A percentile compares a stretch with the other conserved stretches of the same genome.
phyloP scores from a whole-genome alignment of 331 rosid species.

The Spiraea crenata region DNA sequence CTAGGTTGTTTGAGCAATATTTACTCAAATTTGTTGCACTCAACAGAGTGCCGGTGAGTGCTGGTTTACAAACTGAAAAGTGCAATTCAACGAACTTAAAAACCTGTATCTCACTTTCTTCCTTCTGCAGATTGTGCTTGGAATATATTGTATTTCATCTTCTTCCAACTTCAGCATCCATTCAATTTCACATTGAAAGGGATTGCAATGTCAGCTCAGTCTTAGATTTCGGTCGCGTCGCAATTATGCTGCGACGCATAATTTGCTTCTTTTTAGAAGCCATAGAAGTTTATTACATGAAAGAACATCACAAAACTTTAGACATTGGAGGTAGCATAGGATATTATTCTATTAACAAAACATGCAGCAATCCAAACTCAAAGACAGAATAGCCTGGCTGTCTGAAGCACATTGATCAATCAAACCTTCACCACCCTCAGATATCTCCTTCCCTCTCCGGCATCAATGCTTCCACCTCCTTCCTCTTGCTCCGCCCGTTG shows the following conservation, averaged over 20 bases:
- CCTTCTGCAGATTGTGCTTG: too few relatives aligned
- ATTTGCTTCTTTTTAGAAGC: not conserved
- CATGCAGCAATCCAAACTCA: not conserved
- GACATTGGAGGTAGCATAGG: not conserved
- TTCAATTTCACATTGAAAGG: not conserved
- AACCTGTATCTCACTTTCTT: too few relatives aligned
- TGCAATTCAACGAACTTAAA: not conserved
- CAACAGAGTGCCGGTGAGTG: not conserved
- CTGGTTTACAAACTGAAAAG: not conserved
- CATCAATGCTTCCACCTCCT: slow-evolving; percentile 1
- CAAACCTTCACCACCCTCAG: slow-evolving; percentile 21
- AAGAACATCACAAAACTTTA: not conserved
- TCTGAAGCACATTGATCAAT: slow-evolving; percentile 4
- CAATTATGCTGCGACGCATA: too few relatives aligned
- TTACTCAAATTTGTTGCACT: not conserved
- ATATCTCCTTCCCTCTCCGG: slow-evolving; percentile 30
- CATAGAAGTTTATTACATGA: slow-evolving; percentile 3
- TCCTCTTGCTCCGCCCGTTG: not conserved
- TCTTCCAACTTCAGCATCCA: too few relatives aligned
- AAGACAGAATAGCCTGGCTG: not conserved
- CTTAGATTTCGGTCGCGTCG: not conserved
- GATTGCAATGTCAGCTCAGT: not conserved
- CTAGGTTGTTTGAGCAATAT: not conserved
- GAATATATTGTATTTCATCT: too few relatives aligned
- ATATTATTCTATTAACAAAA: not conserved